Percentiles rank a stretch among this genome's conserved stretches.
Evolutionary conservation across 169 alveolate species (phyloP).

Genomic region (Plasmodium malariae): DNA sequence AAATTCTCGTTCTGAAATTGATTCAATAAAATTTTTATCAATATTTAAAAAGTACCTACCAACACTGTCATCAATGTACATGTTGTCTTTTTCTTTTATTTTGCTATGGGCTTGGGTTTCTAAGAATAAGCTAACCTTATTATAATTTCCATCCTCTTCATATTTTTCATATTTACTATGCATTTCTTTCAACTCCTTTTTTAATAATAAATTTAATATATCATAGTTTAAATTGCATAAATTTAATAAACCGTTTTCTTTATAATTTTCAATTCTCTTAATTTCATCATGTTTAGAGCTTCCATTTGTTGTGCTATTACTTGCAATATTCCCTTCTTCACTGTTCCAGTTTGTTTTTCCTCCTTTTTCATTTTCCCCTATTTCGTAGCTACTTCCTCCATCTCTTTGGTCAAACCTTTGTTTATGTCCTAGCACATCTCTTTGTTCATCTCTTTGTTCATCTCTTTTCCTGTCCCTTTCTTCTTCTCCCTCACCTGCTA

Average conservation of each 20-base stretch:
- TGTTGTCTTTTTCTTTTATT: neutral
- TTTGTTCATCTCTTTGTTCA: neutral
- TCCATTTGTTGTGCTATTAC: neutral
- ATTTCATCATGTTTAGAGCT: slow-evolving; percentile 34
- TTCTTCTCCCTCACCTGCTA: neutral
- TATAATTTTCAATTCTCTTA: slow-evolving; percentile 30
- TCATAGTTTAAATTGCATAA: slow-evolving; percentile 69
- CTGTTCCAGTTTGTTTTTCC: neutral
- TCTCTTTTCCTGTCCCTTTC: neutral
- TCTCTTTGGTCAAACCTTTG: neutral
- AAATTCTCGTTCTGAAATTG: slow-evolving; percentile 61
- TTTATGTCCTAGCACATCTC: neutral
- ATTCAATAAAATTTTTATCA: neutral
- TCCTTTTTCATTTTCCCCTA: neutral
- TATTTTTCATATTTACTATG: slow-evolving; percentile 15
- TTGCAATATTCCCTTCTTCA: neutral
- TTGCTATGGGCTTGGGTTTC: slow-evolving; percentile 4
- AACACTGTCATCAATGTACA: slow-evolving; percentile 62
- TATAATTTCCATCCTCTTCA: slow-evolving; percentile 25
- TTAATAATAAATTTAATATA: slow-evolving; percentile 18
- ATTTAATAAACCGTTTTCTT: slow-evolving; percentile 25
- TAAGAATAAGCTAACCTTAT: slow-evolving; percentile 33
- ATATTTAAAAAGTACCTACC: slow-evolving; percentile 50
- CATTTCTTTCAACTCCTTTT: slow-evolving; percentile 11
- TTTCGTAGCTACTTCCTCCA: neutral